phyloP scores from a whole-genome alignment of 768 basidiomycete genomes.

The Xerocomellus amylosporus region DNA sequence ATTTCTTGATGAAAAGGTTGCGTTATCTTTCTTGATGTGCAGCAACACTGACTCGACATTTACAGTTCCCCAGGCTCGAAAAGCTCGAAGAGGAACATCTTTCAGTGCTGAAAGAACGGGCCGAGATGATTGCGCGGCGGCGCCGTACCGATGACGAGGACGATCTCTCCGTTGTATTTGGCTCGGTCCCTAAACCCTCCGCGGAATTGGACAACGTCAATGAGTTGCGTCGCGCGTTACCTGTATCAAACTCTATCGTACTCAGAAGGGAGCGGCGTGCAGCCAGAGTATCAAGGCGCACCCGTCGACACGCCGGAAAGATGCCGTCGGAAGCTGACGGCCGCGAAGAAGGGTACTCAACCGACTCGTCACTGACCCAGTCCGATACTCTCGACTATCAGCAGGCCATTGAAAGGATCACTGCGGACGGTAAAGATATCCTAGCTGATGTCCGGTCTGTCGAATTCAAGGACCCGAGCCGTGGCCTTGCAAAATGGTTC shows the following conservation, averaged over 20 bases:
- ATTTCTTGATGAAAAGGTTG: slow-evolving; percentile 88
- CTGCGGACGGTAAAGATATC: slow-evolving; percentile 50
- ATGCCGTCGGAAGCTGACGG: slow-evolving; percentile 22
- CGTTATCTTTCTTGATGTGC: slow-evolving; percentile 3
- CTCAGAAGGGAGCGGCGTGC: slow-evolving; percentile 53
- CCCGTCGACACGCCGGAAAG: slow-evolving; percentile 39
- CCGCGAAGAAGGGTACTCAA: slow-evolving; percentile 80
- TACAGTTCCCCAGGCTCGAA: slow-evolving; percentile 74
- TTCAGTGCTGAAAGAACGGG: slow-evolving; percentile 71
- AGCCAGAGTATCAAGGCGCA: slow-evolving; percentile 57
- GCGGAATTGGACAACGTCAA: slow-evolving; percentile 48
- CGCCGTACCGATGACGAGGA: slow-evolving; percentile 76
- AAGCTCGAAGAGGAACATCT: slow-evolving; percentile 72
- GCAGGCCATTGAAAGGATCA: slow-evolving; percentile 55
- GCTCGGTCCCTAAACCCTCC: slow-evolving; percentile 42
- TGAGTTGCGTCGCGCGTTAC: slow-evolving; percentile 56
- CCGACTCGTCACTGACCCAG: slow-evolving; percentile 69
- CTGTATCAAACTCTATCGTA: slow-evolving; percentile 44
- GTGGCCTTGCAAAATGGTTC: slow-evolving; percentile 66
- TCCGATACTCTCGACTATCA: slow-evolving; percentile 69
- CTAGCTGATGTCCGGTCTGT: slow-evolving; percentile 79
- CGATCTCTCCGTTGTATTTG: slow-evolving; percentile 70
- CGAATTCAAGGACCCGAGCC: slow-evolving; percentile 78
- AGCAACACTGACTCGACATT: not conserved
- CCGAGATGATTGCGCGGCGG: slow-evolving; percentile 64